Evolutionary conservation across 768 basidiomycete species (phyloP), one percentile per base, ranked within the genome.

Genomic region (Tubosaeta brunneosetosa): DNA sequence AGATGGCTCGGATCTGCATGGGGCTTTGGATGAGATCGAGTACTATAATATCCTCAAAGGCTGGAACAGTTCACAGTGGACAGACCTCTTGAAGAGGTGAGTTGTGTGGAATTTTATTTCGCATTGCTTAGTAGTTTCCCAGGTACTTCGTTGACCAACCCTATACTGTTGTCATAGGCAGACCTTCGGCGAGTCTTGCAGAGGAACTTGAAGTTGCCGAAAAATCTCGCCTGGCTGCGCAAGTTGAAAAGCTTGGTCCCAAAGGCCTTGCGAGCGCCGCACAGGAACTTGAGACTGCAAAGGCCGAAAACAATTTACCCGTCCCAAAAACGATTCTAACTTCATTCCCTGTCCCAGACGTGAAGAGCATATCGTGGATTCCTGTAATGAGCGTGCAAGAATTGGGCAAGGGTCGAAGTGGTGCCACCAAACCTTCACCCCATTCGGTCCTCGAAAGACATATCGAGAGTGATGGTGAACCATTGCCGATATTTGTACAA

Each of bases 341-440:
- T 2, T 75, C 79, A 13, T 98, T 98, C 77, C 87, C 86, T n/a
- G 83, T 97, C 26, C 95, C 94, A 0, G 82, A 89, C 60, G 91
- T 95, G 36, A 86, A 86, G 65, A 87, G 81, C 53, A 94, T 99
- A 59, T 83, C 87, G 7, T 98, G 94, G 92, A 93, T 98, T 51
- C 85, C 88, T 3, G 83, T 85, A 4, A 74, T 84, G 59, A 85
- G 77, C 27, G 66, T 73, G 34, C 86, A 88, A 66, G 85, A 91
- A 64, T 70, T 71, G 19, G 84, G 84, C 37, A 69, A 65, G 37
- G 80, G 80, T 13, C 73, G 81, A 44, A 64, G 66, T 25, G 57
- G 60, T 19, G 32, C 66, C 44, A 60, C 68, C 43, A 55, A 56
- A 11, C 50, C 66, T 13, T 55, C 64, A 4, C 70, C 71, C 41